phyloP scores from a whole-genome alignment of 257 asterid species.

The Agastache rugosa region DNA sequence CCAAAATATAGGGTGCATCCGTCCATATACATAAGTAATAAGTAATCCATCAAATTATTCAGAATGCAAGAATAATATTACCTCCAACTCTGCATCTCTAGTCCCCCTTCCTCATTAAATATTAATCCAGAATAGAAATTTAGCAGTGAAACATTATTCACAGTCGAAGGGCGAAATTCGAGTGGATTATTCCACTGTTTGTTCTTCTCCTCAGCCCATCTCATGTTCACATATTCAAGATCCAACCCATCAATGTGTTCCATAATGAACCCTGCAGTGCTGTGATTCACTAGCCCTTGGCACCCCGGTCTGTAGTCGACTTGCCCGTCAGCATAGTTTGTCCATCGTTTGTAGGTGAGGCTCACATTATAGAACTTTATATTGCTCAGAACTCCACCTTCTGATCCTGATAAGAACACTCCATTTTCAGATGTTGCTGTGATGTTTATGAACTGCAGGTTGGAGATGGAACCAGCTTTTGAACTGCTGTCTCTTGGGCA shows the following conservation, averaged over 20 bases:
- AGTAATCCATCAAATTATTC: neutral
- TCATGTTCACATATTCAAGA: conserved; percentile 68
- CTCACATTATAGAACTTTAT: conserved; percentile 67
- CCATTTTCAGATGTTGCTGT: conserved; percentile 86
- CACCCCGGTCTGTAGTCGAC: conserved; percentile 94
- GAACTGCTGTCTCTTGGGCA: conserved; percentile 72
- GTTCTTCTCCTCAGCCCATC: conserved; percentile 62
- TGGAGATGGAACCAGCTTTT: conserved; percentile 72
- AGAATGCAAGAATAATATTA: neutral
- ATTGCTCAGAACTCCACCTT: conserved; percentile 65
- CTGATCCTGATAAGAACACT: conserved; percentile 78
- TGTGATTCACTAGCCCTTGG: conserved; percentile 76
- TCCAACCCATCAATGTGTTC: conserved; percentile 81
- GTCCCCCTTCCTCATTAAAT: conserved; percentile 34
- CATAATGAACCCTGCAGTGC: conserved; percentile 87
- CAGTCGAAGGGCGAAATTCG: conserved; percentile 82
- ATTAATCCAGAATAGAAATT: conserved; percentile 69
- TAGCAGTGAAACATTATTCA: conserved; percentile 62
- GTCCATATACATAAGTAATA: too few species aligned
- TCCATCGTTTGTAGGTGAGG: conserved; percentile 81
- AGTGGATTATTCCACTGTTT: conserved; percentile 84
- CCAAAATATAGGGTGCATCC: neutral
- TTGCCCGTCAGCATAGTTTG: conserved; percentile 64
- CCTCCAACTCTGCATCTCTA: neutral
- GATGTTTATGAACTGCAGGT: conserved; percentile 73